Evolutionary conservation across 1,284 basidiomycete species (phyloP).

Genomic region (Malassezia caprae): DNA sequence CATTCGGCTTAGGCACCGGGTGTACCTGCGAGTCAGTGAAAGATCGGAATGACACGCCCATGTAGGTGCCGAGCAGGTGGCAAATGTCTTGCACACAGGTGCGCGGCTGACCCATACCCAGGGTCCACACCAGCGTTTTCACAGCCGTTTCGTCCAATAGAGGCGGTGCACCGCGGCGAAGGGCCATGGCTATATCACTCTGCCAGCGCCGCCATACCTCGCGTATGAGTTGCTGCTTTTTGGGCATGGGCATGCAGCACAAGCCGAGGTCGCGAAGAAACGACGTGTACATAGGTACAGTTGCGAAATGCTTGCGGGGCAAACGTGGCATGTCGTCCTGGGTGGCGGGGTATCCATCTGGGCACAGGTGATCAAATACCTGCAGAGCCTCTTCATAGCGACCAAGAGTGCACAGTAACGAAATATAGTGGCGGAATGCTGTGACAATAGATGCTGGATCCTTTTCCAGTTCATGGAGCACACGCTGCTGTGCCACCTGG

Average conservation of each 20-base stretch:
- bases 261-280: slow-evolving; percentile 7
- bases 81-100: not conserved
- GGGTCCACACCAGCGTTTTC: slow-evolving; percentile 16
- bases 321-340: not conserved
- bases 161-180: not conserved
- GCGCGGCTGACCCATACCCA: not conserved
- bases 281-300: slow-evolving; percentile 5
- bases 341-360: not conserved
- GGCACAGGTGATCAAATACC: slow-evolving; percentile 6
- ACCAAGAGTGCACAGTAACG: slow-evolving; percentile 4
- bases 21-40: not conserved
- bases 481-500: not conserved
- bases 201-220: slow-evolving; percentile 15
- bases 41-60: slow-evolving; percentile 2
- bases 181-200: slow-evolving; percentile 2
- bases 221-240: not conserved
- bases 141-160: slow-evolving; percentile 9
- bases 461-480: slow-evolving; percentile 1
- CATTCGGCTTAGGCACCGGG: not conserved
- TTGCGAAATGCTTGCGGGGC: slow-evolving; percentile 9
- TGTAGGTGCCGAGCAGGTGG: slow-evolving; percentile 10
- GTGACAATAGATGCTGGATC: not conserved
- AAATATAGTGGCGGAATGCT: slow-evolving; percentile 10
- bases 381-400: not conserved
- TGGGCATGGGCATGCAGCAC: slow-evolving; percentile 4